Conservation (phyloP, 2,329 filamentous ascomycete species). For the Dactylonectria estremocensis region DNA sequence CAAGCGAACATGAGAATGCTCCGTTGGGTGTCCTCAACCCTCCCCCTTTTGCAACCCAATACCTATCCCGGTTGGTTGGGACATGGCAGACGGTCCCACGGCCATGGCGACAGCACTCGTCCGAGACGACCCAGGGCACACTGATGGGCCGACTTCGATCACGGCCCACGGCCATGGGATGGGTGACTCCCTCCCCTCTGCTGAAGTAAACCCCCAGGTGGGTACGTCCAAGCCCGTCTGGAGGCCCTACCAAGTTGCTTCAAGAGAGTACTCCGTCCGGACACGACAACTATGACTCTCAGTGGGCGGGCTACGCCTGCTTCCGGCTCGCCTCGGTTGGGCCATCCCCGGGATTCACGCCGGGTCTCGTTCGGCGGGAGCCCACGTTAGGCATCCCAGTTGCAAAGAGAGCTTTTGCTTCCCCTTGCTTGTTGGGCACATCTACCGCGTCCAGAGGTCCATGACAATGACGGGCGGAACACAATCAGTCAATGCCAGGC, state of each 20-base stretch:
- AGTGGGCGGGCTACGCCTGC: conserved; percentile 6
- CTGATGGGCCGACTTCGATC: conserved; percentile 8
- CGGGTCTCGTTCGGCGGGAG: conserved; percentile 23
- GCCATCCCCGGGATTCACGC: conserved; percentile 2
- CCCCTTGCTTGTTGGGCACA: conserved; percentile 11
- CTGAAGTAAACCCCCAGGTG: background rate
- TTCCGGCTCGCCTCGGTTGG: conserved; percentile 31
- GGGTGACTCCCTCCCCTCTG: background rate
- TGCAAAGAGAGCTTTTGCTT: background rate
- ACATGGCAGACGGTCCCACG: conserved; percentile 31
- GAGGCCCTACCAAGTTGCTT: background rate
- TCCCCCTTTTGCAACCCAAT: conserved; percentile 21
- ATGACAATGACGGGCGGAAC: background rate
- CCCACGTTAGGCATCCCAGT: conserved; percentile 36
- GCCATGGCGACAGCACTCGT: conserved; percentile 34
- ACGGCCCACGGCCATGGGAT: background rate
- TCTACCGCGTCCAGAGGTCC: background rate
- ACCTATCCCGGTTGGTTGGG: conserved; percentile 21
- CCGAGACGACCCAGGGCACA: conserved; percentile 12
- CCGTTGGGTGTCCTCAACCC: conserved; percentile 13
- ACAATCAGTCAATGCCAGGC: conserved; percentile 4
- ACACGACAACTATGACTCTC: background rate
- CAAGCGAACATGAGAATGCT: background rate
- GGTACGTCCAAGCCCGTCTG: background rate
- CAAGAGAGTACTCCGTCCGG: background rate